Conservation (phyloP, 345 rosid genomes). For the Raphanus sativus region DNA sequence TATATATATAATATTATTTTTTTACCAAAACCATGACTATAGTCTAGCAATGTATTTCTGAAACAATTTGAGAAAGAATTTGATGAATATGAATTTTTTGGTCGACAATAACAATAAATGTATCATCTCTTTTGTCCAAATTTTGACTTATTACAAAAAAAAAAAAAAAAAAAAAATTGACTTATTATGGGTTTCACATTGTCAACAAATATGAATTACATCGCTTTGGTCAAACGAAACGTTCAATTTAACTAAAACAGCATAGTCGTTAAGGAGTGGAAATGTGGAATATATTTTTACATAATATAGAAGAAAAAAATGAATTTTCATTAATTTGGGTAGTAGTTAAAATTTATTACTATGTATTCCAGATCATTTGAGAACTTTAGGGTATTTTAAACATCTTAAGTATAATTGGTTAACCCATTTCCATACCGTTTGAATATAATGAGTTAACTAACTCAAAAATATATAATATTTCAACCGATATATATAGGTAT, state of each 20-base stretch:
- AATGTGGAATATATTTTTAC: background rate
- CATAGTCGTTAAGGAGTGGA: background rate
- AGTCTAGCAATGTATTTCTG: background rate
- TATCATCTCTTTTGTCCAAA: background rate
- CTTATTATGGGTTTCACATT: conserved; percentile 15
- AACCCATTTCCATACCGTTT: background rate
- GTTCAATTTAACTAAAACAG: background rate
- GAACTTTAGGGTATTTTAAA: background rate
- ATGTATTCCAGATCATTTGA: background rate
- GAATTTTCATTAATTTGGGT: background rate
- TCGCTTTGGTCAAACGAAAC: conserved; percentile 5
- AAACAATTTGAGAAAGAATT: background rate
- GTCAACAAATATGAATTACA: background rate
- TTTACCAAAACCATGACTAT: background rate
- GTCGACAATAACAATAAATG: background rate
- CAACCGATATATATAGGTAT: background rate
- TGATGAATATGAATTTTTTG: background rate
- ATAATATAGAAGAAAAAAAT: background rate
- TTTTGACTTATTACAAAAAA: too few species aligned
- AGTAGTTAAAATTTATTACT: background rate
- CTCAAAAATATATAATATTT: background rate
- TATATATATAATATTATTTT: background rate
- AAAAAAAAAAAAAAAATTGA: too few species aligned
- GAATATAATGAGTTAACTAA: background rate
- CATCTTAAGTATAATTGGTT: background rate